Evolutionary conservation across 108 stramenopile genomes (phyloP).

Genomic region (Nitzschia palea): DNA sequence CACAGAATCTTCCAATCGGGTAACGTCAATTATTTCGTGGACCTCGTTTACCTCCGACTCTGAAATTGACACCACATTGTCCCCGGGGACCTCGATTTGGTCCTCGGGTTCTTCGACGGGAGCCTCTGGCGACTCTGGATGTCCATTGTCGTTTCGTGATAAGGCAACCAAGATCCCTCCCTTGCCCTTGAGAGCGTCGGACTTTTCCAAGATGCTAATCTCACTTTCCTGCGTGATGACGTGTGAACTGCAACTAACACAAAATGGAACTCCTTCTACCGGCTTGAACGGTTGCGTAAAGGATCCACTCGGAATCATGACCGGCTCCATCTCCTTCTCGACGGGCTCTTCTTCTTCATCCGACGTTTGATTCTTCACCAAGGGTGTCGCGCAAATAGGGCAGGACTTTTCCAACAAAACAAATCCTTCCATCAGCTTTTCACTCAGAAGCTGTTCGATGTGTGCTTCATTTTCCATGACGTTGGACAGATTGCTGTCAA

Average conservation of each 20-base stretch:
- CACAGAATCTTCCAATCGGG: not conserved
- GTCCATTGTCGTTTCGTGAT: not conserved
- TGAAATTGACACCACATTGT: no score
- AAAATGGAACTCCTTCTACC: conserved; percentile 47
- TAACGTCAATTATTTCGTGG: conserved; percentile 4
- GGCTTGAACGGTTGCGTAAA: conserved; percentile 37
- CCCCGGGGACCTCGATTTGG: no score
- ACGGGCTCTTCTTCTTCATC: conserved; percentile 2
- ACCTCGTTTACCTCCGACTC: no score
- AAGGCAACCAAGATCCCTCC: conserved; percentile 20
- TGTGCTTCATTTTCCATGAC: not conserved
- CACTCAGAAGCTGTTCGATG: conserved; percentile 41
- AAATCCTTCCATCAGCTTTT: conserved; percentile 44
- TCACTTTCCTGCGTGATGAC: conserved; percentile 41
- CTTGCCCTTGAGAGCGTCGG: conserved; percentile 22
- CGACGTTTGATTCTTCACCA: conserved; percentile 29
- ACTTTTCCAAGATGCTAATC: conserved; percentile 30
- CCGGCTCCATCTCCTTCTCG: not conserved
- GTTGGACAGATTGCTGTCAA: conserved; percentile 2
- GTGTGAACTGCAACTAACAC: conserved; percentile 43
- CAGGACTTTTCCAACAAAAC: conserved; percentile 42
- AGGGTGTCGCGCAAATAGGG: conserved; percentile 41
- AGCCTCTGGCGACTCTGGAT: no score
- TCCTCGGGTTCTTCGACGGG: not conserved
- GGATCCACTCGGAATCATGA: conserved; percentile 13